A percentile compares a stretch with the other conserved stretches of the same genome.
These are phyloP conservation scores for Penicillium bialowiezense DNA, from an alignment of 495 filamentous ascomycete genomes.

Conservation along the genomic window DNA sequence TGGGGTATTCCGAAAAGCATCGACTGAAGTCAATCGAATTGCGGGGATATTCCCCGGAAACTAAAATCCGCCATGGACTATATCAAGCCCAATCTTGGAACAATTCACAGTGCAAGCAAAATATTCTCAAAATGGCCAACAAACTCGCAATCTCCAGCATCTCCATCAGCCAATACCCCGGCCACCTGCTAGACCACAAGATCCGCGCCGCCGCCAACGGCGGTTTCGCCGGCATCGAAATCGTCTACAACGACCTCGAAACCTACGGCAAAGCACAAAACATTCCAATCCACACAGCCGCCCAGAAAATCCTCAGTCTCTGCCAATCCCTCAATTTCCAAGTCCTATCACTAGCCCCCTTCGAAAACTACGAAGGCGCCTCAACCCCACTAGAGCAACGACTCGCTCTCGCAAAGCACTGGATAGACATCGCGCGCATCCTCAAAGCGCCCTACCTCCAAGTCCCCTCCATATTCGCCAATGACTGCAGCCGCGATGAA, in stretches of 20 bases:
- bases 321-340: constrained; percentile 50
- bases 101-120: neutral
- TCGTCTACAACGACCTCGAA: constrained; percentile 69
- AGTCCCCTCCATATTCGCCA: constrained; percentile 63
- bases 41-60: neutral
- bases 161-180: constrained; percentile 61
- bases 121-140: constrained; percentile 47
- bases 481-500: constrained; percentile 49
- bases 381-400: constrained; percentile 49
- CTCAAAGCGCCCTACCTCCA: constrained; percentile 63
- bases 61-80: neutral
- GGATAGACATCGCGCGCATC: constrained; percentile 59
- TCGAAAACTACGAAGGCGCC: constrained; percentile 69
- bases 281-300: constrained; percentile 51
- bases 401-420: constrained; percentile 59
- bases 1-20: neutral
- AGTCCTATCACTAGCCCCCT: constrained; percentile 68
- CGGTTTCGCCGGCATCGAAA: constrained; percentile 64
- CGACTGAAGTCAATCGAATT: neutral
- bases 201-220: constrained; percentile 57
- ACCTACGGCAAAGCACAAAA: constrained; percentile 39
- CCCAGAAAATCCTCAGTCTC: constrained; percentile 47
- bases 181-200: constrained; percentile 59
- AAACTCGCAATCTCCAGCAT: constrained; percentile 58
- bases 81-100: neutral